Conservation (phyloP, 257 asterid genomes). For the Solanum corneliomulleri region DNA sequence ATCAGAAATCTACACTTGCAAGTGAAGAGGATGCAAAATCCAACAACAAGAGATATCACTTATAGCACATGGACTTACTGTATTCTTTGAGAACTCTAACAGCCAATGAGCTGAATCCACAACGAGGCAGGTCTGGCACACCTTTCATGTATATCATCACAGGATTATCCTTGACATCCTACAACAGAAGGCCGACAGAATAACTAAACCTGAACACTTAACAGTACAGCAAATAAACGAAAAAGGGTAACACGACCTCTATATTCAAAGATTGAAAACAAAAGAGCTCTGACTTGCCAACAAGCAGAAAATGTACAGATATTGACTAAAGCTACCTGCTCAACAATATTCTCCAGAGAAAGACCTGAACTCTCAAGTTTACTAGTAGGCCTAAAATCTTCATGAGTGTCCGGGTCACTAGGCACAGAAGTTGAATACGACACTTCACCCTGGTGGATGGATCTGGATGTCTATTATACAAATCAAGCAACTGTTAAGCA, state of each 20-base stretch:
- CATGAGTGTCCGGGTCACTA: constrained; percentile 77
- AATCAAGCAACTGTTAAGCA: constrained; percentile 1
- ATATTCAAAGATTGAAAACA: background rate
- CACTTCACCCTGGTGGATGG: constrained; percentile 23
- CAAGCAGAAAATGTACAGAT: background rate
- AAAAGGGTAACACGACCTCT: background rate
- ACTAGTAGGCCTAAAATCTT: constrained; percentile 68
- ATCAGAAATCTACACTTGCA: background rate
- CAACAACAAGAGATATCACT: background rate
- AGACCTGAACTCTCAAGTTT: constrained; percentile 46
- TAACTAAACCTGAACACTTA: constrained; percentile 1
- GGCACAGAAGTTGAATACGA: constrained; percentile 49
- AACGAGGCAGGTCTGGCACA: constrained; percentile 74
- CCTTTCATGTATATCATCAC: constrained; percentile 99
- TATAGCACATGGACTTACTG: constrained; percentile 32
- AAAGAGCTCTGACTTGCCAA: background rate
- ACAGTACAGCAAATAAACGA: background rate
- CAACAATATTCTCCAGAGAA: constrained; percentile 58
- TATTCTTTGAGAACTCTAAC: constrained; percentile 77
- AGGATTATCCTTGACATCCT: constrained; percentile 90
- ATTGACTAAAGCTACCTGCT: constrained; percentile 42
- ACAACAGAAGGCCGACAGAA: constrained; percentile 12
- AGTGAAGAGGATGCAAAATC: background rate
- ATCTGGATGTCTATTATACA: constrained; percentile 33
- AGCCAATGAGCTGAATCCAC: constrained; percentile 94